Percentiles rank a stretch among this genome's conserved stretches.
Evolutionary conservation across 495 filamentous ascomycete species (phyloP).

Genomic region (Tuber melanosporum): DNA sequence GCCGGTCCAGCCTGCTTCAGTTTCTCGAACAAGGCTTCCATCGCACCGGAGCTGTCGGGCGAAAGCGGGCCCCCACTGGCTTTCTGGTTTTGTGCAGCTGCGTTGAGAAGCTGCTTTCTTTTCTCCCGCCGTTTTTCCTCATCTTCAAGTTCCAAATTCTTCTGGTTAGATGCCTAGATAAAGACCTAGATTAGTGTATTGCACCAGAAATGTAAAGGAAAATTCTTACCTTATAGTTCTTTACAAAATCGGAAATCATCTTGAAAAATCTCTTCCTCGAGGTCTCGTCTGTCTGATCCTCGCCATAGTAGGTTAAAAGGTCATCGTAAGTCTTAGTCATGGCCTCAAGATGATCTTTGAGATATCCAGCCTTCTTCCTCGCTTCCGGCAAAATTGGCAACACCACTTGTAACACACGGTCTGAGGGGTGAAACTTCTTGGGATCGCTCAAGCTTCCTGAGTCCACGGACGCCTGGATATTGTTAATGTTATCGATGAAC

Average conservation of each 20-base stretch:
- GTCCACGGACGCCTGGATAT: constrained; percentile 85
- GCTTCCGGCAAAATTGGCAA: constrained; percentile 95
- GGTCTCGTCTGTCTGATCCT: constrained; percentile 86
- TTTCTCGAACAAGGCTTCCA: constrained; percentile 96
- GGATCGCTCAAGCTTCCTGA: constrained; percentile 90
- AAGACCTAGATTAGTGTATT: constrained; percentile 17
- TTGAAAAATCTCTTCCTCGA: constrained; percentile 94
- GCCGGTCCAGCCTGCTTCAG: constrained; percentile 88
- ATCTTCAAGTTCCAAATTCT: constrained; percentile 82
- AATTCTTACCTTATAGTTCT: constrained; percentile 74
- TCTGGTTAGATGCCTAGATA: constrained; percentile 72
- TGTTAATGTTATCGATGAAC: constrained; percentile 91
- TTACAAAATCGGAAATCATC: constrained; percentile 85
- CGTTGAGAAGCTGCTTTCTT: constrained; percentile 69
- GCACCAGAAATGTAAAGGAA: not conserved
- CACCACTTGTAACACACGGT: constrained; percentile 85
- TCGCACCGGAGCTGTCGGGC: constrained; percentile 64
- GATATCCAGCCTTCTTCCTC: constrained; percentile 88
- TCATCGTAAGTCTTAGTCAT: constrained; percentile 88
- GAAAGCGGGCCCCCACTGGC: constrained; percentile 52
- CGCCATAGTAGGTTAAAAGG: constrained; percentile 94
- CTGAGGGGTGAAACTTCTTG: constrained; percentile 96
- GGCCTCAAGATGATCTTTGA: constrained; percentile 87
- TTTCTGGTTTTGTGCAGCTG: constrained; percentile 49
- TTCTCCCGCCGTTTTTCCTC: constrained; percentile 78